Base-by-base conservation (phyloP, 352 stramenopile species). In the Globisporangium abappressorium region DNA sequence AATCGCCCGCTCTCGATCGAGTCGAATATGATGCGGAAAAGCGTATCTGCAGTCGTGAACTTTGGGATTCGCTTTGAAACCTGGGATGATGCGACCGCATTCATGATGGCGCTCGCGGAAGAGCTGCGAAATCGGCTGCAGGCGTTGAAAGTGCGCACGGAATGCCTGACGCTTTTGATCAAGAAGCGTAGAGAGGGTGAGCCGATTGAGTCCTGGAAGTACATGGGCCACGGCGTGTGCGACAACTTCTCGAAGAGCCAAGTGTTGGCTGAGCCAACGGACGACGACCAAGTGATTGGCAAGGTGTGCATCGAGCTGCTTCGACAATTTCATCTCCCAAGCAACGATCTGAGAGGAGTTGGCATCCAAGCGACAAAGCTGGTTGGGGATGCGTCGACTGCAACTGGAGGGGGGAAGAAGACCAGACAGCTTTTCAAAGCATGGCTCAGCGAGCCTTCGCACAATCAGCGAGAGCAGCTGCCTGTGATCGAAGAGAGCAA, bases 31-130 rank as follows among this genome's bases (percentile, higher is more conserved):
- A 86, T 82, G 72, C 75, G 88, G 2, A 97, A 98, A 71, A 97
- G 88, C 54, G 86, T 98, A 4, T 96, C 90, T 14, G 90, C 93
- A 2, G 89, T 98, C n/a, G 82, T 98, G 9, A 97, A 97, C 72
- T 98, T 96, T 69, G 93, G 93, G 1, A 94, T 98, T 59, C 86
- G 93, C 0, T 97, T 98, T 46, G 78, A 93, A n/a, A 82, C 74
- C 28, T 87, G 81, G 72, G 65, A 85, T 36, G 80, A 92, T 30
- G 79, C 88, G n/a, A 89, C 85, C 1, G 74, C 82, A 18, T 98
- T 98, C 57, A 70, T 98, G 38, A 77, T 78, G 60, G 83, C 88
- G 20, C 63, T 98, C 14, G 82, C 83, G 0, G 82, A 90, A 20
- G 92, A 98, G 62, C 61, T 97, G 18, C 78, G 75, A 5, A 70